A percentile compares a stretch with the other conserved stretches of the same genome.
Evolutionary conservation across 805 yeast species (phyloP).

Genomic region (Pachysolen tannophilus): DNA sequence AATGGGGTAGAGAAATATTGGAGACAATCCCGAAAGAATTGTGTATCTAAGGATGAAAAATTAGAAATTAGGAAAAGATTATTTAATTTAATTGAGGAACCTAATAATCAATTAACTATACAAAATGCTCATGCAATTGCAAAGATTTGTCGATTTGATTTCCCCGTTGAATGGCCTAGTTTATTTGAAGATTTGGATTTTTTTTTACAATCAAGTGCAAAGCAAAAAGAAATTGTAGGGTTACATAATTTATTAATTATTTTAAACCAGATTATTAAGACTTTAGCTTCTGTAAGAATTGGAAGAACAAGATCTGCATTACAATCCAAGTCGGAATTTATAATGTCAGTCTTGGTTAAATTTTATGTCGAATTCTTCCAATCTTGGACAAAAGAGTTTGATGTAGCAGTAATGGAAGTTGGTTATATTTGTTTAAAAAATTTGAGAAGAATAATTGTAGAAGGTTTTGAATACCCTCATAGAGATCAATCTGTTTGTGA

Average conservation of each 20-base stretch:
- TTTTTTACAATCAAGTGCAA: conserved; percentile 35
- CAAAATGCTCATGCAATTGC: conserved; percentile 85
- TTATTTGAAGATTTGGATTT: conserved; percentile 58
- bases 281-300: conserved; percentile 65
- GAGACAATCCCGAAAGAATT: conserved; percentile 55
- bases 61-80: conserved; percentile 47
- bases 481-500: conserved; percentile 49
- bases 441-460: conserved; percentile 63
- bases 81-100: conserved; percentile 53
- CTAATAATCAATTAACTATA: conserved; percentile 63
- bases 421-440: conserved; percentile 75
- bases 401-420: conserved; percentile 55
- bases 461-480: conserved; percentile 68
- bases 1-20: conserved; percentile 82
- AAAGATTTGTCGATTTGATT: conserved; percentile 73
- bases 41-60: conserved; percentile 63
- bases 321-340: conserved; percentile 59
- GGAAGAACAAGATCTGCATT: conserved; percentile 77
- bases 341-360: conserved; percentile 52
- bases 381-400: conserved; percentile 47
- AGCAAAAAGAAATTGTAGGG: conserved; percentile 38
- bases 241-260: conserved; percentile 58
- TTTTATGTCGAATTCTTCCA: conserved; percentile 54
- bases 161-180: conserved; percentile 81
- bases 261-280: conserved; percentile 72